Evolutionary conservation across 345 rosid genomes (phyloP).

Genomic region (Moricandia arvensis): DNA sequence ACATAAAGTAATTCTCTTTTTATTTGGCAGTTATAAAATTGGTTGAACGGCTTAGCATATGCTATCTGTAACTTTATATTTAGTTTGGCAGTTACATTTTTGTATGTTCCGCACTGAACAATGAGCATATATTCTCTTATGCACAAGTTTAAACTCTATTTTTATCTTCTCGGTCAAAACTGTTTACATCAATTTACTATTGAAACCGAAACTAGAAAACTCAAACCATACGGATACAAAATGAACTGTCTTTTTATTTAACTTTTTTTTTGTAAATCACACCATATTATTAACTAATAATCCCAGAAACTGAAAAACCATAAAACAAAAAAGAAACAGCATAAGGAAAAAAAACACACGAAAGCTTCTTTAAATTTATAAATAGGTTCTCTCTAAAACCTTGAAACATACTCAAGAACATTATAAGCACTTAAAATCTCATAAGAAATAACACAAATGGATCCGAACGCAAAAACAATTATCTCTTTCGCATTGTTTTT

Average conservation of each 20-base stretch:
- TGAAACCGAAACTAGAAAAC: slow-evolving; percentile 8
- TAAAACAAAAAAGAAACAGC: neutral
- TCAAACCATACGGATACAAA: neutral
- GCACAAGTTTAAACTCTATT: neutral
- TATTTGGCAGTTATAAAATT: neutral
- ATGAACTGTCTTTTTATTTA: neutral
- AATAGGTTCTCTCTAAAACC: neutral
- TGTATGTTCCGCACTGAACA: neutral
- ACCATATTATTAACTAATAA: slow-evolving; percentile 24
- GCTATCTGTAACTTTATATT: neutral
- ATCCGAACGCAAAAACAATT: neutral
- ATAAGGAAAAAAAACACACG: neutral
- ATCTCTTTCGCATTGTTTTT: neutral
- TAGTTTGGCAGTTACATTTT: neutral
- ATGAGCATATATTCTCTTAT: neutral
- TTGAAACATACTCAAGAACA: slow-evolving; percentile 9
- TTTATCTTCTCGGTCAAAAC: neutral
- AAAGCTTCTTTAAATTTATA: slow-evolving; percentile 3
- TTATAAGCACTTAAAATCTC: neutral
- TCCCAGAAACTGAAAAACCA: slow-evolving; percentile 1
- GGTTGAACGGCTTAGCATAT: neutral
- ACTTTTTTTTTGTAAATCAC: neutral
- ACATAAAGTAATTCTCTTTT: no score
- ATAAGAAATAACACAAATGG: slow-evolving; percentile 4
- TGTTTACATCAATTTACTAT: neutral